Evolutionary conservation across 176 grass and related monocot species (phyloP), one percentile per base, ranked within the genome.

Genomic region (Themeda triandra): DNA sequence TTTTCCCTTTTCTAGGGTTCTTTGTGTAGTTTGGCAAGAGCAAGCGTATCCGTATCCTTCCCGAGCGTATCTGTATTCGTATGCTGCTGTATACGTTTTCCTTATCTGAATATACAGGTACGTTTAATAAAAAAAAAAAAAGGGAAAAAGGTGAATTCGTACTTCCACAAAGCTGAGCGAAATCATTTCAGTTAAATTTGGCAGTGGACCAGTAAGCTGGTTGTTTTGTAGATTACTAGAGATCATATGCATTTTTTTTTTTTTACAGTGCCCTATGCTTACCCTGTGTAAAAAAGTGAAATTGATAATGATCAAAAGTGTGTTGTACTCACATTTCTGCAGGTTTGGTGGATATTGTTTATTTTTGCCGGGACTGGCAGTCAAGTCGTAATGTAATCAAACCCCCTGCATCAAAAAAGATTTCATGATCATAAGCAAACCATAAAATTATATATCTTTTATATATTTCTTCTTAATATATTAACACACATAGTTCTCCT

Each of bases 141-240:
- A n/a, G n/a, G n/a, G n/a, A n/a, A n/a, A n/a, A n/a, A n/a, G n/a
- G n/a, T n/a, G n/a, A n/a, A 66, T 41, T 41, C 40, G 10, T 41
- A 41, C 40, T 41, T 41, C 36, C 19, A 71, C 2, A 69, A 80
- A 1, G 14, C 56, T 37, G 27, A 46, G 45, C 13, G 11, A 27
- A 70, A 64, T 17, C 90, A 97, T 92, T 89, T 86, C 92, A 17
- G 86, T 80, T 73, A 92, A 66, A 39, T 94, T 46, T 73, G 94
- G 94, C 25, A 94, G 42, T 24, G 80, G 70, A 18, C 92, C 94
- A 27, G 78, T 92, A 14, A 97, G 78, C 18, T 74, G 1, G 12
- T 90, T 83, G 77, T 97, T 94, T 69, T 86, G 76, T 19, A 97
- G 85, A 86, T 94, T 89, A 58, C 94, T 97, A 85, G n/a, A 36